Conservation (phyloP, 2,329 filamentous ascomycete genomes). For the Emergomyces pasteurianus region DNA sequence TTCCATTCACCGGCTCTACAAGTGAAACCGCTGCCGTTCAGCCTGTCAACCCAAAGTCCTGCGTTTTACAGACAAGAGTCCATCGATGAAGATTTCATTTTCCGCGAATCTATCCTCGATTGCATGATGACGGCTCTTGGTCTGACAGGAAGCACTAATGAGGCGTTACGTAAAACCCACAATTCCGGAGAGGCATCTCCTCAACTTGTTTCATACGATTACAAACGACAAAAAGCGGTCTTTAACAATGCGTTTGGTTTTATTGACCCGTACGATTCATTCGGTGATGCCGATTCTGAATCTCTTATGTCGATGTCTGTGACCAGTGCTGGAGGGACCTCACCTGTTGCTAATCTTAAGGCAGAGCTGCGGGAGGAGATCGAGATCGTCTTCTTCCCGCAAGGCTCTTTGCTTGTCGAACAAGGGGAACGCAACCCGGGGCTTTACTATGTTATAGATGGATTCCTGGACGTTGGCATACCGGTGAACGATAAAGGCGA, state of each 20-base stretch:
- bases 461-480: conserved; percentile 90
- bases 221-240: conserved; percentile 63
- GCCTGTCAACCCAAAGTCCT: conserved; percentile 22
- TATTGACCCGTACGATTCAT: conserved; percentile 69
- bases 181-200: conserved; percentile 77
- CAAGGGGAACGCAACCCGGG: conserved; percentile 95
- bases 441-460: conserved; percentile 93
- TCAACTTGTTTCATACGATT: conserved; percentile 70
- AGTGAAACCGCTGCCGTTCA: neutral
- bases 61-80: conserved; percentile 62
- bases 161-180: conserved; percentile 50
- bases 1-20: neutral
- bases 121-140: conserved; percentile 95
- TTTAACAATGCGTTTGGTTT: conserved; percentile 85
- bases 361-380: conserved; percentile 83
- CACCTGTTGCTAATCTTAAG: conserved; percentile 53
- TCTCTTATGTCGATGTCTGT: conserved; percentile 61
- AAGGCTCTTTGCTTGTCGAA: conserved; percentile 87
- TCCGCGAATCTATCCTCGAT: conserved; percentile 79
- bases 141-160: conserved; percentile 52
- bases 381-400: conserved; percentile 94
- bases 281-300: conserved; percentile 69
- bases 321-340: conserved; percentile 49
- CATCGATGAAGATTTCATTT: conserved; percentile 75
- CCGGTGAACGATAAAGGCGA: conserved; percentile 51